Percentiles rank a stretch among this genome's conserved stretches.
Conservation (phyloP, 352 stramenopile species). For the Phytophthora quininea region DNA sequence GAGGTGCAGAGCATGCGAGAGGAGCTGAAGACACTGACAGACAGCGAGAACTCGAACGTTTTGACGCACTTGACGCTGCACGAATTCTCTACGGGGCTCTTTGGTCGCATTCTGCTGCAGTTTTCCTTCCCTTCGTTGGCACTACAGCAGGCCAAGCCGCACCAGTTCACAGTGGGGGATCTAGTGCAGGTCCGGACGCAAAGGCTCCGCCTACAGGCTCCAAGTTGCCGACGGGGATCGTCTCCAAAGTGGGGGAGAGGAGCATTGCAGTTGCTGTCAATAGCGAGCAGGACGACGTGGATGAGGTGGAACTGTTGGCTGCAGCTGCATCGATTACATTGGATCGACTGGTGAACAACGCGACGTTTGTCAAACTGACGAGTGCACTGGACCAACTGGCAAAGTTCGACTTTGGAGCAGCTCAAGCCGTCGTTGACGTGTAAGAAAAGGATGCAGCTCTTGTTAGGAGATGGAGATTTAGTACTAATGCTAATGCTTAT, state of each 20-base stretch:
- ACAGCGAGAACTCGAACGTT: slow-evolving; percentile 74
- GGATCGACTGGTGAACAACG: slow-evolving; percentile 87
- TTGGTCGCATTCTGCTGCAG: slow-evolving; percentile 67
- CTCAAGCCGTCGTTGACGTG: slow-evolving; percentile 70
- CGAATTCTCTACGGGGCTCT: slow-evolving; percentile 60
- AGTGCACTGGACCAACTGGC: slow-evolving; percentile 66
- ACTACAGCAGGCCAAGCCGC: slow-evolving; percentile 59
- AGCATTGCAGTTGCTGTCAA: slow-evolving; percentile 62
- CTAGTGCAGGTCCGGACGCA: slow-evolving; percentile 79
- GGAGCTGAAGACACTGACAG: slow-evolving; percentile 58
- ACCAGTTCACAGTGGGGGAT: slow-evolving; percentile 87
- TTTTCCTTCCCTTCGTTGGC: slow-evolving; percentile 53
- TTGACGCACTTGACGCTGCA: slow-evolving; percentile 53
- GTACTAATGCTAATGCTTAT: slow-evolving; percentile 1
- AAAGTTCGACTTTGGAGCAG: slow-evolving; percentile 66
- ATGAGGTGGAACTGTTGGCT: slow-evolving; percentile 49
- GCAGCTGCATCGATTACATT: slow-evolving; percentile 51
- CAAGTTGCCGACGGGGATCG: slow-evolving; percentile 59
- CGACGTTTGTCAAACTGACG: slow-evolving; percentile 80
- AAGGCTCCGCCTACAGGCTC: slow-evolving; percentile 7
- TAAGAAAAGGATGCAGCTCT: slow-evolving; percentile 25
- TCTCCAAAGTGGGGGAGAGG: slow-evolving; percentile 65
- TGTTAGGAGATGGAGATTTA: background rate
- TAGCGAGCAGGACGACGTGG: slow-evolving; percentile 59
- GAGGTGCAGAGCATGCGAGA: slow-evolving; percentile 61